Evolutionary conservation across 345 rosid genomes (phyloP).

Genomic region (Eucalyptus tenuipes): DNA sequence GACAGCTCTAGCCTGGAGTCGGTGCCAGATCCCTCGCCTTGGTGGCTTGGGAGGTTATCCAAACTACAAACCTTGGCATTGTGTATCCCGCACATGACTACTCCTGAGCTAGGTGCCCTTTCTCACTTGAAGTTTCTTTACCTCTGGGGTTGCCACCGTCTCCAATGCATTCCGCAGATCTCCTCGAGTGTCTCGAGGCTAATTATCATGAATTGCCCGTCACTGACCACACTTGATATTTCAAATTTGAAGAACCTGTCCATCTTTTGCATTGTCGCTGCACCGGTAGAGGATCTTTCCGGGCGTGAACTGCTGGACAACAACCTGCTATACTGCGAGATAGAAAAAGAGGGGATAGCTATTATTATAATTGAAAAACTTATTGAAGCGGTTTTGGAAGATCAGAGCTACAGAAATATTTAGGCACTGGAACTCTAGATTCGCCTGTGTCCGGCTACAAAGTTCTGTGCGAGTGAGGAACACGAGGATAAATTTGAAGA

Average conservation of each 20-base stretch:
- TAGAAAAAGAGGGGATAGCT: rapidly evolving
- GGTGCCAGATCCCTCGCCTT: neutral
- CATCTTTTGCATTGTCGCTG: rapidly evolving
- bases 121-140: rapidly evolving
- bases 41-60: neutral
- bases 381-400: neutral
- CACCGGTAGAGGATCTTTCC: neutral
- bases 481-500: too few species aligned
- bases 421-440: too few species aligned
- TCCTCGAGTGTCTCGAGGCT: neutral
- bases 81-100: rapidly evolving
- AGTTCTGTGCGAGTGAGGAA: too few species aligned
- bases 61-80: neutral
- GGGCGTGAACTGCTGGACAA: neutral
- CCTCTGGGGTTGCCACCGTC: rapidly evolving
- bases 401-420: too few species aligned
- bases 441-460: too few species aligned
- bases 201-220: rapidly evolving
- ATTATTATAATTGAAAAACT: too few species aligned
- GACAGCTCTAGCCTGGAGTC: neutral
- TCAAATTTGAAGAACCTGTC: neutral
- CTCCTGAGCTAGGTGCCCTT: neutral
- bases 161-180: neutral
- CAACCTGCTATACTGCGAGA: rapidly evolving
- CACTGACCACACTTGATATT: neutral